Percentiles rank a stretch among this genome's conserved stretches.
Conservation (phyloP, 306 rosid genomes). For the Fagus crenata region DNA sequence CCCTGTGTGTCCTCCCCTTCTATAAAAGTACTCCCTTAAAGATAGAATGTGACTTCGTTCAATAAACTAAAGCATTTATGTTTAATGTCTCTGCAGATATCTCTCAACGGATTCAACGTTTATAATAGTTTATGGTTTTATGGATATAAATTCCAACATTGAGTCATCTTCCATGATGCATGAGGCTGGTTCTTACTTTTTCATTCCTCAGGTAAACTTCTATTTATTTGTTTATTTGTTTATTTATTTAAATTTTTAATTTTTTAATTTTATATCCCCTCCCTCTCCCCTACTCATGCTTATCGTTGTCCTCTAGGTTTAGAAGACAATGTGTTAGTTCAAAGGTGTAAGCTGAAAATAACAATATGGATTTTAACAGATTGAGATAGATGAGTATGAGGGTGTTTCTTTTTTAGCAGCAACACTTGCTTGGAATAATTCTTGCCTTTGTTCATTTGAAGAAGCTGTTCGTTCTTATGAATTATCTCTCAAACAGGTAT, state of each 20-base stretch:
- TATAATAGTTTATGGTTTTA: constrained; percentile 69
- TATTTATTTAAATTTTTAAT: neutral
- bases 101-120: constrained; percentile 56
- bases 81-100: constrained; percentile 48
- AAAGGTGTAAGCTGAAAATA: constrained; percentile 8
- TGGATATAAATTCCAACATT: constrained; percentile 46
- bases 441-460: constrained; percentile 57
- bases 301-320: constrained; percentile 22
- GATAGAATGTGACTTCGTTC: constrained; percentile 15
- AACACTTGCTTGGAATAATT: constrained; percentile 80
- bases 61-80: constrained; percentile 29
- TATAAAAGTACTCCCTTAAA: constrained; percentile 8
- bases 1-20: neutral
- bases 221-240: neutral
- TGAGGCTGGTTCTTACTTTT: constrained; percentile 59
- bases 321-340: constrained; percentile 8
- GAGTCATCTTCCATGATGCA: constrained; percentile 39
- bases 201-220: constrained; percentile 78
- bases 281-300: constrained; percentile 6
- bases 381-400: constrained; percentile 83
- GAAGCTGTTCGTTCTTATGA: constrained; percentile 62
- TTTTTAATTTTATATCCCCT: neutral
- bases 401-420: constrained; percentile 66
- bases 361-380: constrained; percentile 45
- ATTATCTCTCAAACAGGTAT: constrained; percentile 72